A percentile compares a stretch with the other conserved stretches of the same genome.
Conservation (phyloP, 345 rosid species). For the Capsella bursapastoris region DNA sequence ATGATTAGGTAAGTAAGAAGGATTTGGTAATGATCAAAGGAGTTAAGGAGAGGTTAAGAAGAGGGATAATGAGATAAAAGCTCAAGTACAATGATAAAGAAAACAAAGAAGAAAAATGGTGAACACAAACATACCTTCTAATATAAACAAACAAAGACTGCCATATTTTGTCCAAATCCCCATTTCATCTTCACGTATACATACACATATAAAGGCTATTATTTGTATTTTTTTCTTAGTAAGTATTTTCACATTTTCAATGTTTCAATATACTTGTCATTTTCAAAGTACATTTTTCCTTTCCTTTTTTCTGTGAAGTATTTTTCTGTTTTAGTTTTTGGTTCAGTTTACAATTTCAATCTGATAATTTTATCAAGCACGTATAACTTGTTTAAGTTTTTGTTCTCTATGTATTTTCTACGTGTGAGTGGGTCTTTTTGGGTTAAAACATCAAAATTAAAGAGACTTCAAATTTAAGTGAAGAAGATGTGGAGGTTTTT, state of each 20-base stretch:
- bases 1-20: neutral
- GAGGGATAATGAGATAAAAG: constrained; percentile 32
- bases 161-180: constrained; percentile 29
- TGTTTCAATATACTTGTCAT: neutral
- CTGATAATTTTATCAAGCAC: too few relatives aligned
- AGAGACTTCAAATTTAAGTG: too few relatives aligned
- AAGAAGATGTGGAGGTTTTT: too few relatives aligned
- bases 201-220: neutral
- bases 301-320: too few relatives aligned
- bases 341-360: too few relatives aligned
- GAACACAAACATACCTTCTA: constrained; percentile 33
- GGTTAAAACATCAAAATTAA: too few relatives aligned
- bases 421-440: too few relatives aligned
- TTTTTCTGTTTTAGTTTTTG: too few relatives aligned
- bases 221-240: too few relatives aligned
- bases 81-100: constrained; percentile 41
- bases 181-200: constrained; percentile 24
- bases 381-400: too few relatives aligned
- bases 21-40: constrained; percentile 41
- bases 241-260: neutral
- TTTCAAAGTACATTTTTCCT: neutral
- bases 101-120: constrained; percentile 37
- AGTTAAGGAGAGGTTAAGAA: neutral
- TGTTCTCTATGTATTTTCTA: too few relatives aligned
- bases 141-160: constrained; percentile 38